A percentile compares a stretch with the other conserved stretches of the same genome.
Conservation (phyloP, 2,329 filamentous ascomycete genomes). For the Ophiostoma sp. region DNA sequence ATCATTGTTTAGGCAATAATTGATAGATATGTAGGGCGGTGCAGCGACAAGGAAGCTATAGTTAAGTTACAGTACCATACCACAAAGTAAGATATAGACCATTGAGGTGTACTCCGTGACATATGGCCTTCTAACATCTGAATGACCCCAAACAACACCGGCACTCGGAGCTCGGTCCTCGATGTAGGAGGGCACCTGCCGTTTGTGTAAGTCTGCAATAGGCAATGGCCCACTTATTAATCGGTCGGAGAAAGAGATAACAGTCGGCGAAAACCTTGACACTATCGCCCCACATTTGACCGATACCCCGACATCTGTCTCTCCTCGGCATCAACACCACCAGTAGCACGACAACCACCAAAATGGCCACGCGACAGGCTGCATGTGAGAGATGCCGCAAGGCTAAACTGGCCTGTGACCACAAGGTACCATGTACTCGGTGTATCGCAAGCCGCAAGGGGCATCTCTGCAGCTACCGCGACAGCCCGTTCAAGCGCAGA, state of each 20-base stretch:
- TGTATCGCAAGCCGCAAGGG: slow-evolving; percentile 6
- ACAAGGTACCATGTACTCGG: slow-evolving; percentile 1
- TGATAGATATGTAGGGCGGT: too few species aligned
- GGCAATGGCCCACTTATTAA: background rate
- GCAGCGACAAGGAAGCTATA: too few species aligned
- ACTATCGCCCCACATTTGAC: slow-evolving; percentile 1
- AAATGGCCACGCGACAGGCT: slow-evolving; percentile 9
- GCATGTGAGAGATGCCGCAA: slow-evolving; percentile 14
- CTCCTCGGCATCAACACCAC: slow-evolving; percentile 7
- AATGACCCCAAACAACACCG: too few species aligned
- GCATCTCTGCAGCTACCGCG: slow-evolving; percentile 11
- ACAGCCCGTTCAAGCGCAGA: slow-evolving; percentile 12
- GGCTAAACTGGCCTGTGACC: slow-evolving; percentile 10
- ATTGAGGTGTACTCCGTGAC: too few species aligned
- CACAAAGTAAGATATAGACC: too few species aligned
- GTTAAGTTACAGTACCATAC: too few species aligned
- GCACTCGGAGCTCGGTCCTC: too few species aligned
- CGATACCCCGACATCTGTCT: slow-evolving; percentile 10
- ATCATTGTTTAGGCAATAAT: too few species aligned
- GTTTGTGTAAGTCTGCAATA: background rate
- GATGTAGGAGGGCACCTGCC: background rate
- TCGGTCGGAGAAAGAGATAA: slow-evolving; percentile 8
- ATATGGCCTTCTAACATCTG: too few species aligned
- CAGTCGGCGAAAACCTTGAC: slow-evolving; percentile 6
- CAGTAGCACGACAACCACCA: slow-evolving; percentile 6